These are phyloP conservation scores for Thalassiosira delicatula DNA, from an alignment of 352 stramenopile species.

Conservation along the genomic window DNA sequence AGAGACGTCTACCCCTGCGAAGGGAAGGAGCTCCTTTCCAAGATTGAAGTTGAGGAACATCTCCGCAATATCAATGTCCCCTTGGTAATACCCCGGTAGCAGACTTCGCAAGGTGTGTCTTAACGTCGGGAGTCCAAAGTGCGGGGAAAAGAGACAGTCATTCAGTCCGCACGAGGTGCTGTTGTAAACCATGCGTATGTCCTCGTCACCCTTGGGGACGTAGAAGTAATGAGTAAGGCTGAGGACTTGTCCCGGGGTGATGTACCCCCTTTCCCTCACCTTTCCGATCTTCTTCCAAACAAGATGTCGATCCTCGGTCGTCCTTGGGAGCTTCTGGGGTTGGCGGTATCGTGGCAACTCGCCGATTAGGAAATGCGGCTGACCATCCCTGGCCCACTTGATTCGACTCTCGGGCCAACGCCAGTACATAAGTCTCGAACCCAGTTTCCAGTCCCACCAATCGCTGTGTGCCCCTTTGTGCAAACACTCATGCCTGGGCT, in stretches of 20 bases:
- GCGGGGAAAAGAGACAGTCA: conserved; percentile 32
- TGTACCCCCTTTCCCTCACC: not conserved
- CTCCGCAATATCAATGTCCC: conserved; percentile 43
- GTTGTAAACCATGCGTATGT: conserved; percentile 58
- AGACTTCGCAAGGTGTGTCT: conserved; percentile 14
- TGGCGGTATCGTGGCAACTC: not conserved
- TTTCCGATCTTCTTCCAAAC: not conserved
- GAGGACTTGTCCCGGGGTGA: not conserved
- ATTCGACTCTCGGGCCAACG: not conserved
- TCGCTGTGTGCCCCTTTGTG: too few relatives aligned
- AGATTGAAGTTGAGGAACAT: conserved; percentile 54
- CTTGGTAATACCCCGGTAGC: conserved; percentile 16
- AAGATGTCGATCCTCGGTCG: not conserved
- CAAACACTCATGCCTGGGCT: too few relatives aligned
- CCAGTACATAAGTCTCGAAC: not conserved
- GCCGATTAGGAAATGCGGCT: not conserved
- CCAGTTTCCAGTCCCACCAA: not conserved
- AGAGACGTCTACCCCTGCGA: conserved; percentile 40
- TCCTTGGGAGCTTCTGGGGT: not conserved
- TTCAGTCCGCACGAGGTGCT: conserved; percentile 38
- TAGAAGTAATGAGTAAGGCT: conserved; percentile 3
- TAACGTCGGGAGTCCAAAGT: conserved; percentile 44
- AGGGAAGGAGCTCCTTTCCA: not conserved
- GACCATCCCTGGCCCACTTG: not conserved
- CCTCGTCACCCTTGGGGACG: conserved; percentile 39